Base-by-base conservation (phyloP, 345 rosid genomes). In the Populus euphratica region DNA sequence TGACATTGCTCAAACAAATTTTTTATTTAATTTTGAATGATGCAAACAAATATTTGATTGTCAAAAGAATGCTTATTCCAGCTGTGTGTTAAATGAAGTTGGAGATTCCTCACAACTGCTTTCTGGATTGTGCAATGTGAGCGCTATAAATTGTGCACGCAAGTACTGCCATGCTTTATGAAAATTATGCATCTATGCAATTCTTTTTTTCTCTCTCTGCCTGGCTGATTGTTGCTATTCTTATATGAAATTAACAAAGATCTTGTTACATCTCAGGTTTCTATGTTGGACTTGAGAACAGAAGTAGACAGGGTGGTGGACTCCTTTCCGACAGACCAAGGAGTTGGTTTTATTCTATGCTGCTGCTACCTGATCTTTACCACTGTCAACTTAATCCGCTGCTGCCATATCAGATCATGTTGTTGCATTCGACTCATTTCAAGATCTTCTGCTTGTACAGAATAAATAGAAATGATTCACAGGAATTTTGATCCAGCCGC, bases 401-500 rank as follows among this genome's bases (percentile, higher is more conserved):
- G 68, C 74, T 49, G 41, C 63, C 25, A 31, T 14, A 68, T 56
- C 12, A 12, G 77, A 35, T 76, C 16, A 12, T 16, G 39, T 38
- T 21, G 38, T 14, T 38, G 49, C 52, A 31, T 21, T n/a, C 78
- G 6, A 16, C 33, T 59, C 31, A 38, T 44, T 16, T 33, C 29
- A 33, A 56, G 23, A 10, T 39, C 54, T 62, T 41, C 36, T 63
- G 12, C 43, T 72, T 8, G 71, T 72, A 35, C 72, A 62, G 10
- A 44, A 43, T 44, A 33, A 50, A 13, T 23, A 1, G 11, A 47
- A 47, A 14, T 65, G 36, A 72, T 64, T 20, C 31, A n/a, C 50
- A 31, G 76, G 68, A 71, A 72, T 47, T 70, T 49, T 72, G 70
- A 49, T 65, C 20, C 14, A 39, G 68, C 72, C 59, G 14, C 31